Conservation (phyloP, 2,329 filamentous ascomycete species). For the Hypoxylon sp. region DNA sequence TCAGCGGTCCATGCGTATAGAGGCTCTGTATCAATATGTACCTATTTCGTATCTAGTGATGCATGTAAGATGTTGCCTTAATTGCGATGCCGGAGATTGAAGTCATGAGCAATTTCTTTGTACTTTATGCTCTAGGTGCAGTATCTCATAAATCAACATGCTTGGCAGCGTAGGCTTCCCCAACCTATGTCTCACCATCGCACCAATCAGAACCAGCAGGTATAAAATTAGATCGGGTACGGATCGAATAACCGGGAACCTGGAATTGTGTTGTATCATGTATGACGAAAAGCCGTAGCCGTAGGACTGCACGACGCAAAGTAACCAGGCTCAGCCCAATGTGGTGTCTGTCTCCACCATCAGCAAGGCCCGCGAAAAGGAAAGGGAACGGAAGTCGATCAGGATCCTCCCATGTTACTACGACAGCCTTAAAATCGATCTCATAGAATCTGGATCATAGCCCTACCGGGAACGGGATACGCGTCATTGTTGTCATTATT, state of each 20-base stretch:
- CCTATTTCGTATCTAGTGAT: constrained; percentile 25
- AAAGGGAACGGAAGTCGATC: constrained; percentile 15
- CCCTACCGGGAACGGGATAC: too few species aligned
- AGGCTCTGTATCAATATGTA: constrained; percentile 43
- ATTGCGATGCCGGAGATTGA: constrained; percentile 17
- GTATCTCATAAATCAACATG: constrained; percentile 17
- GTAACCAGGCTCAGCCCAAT: constrained; percentile 24
- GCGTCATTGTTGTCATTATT: constrained; percentile 3
- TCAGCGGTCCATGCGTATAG: constrained; percentile 34
- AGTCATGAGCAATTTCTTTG: neutral
- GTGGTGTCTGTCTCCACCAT: constrained; percentile 20
- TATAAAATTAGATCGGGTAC: constrained; percentile 6
- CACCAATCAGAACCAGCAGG: constrained; percentile 19
- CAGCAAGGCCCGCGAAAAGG: too few species aligned
- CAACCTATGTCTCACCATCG: constrained; percentile 4
- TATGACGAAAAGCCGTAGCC: constrained; percentile 29
- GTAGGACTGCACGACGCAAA: constrained; percentile 20
- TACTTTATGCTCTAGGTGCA: too few species aligned
- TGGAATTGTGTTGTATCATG: constrained; percentile 32
- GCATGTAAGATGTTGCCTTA: constrained; percentile 16
- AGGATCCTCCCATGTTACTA: too few species aligned
- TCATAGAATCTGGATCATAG: too few species aligned
- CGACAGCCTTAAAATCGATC: too few species aligned
- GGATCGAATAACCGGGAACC: constrained; percentile 28
- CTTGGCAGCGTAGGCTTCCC: constrained; percentile 15